phyloP scores from a whole-genome alignment of 78 protist species.

The Guillardia theta region DNA sequence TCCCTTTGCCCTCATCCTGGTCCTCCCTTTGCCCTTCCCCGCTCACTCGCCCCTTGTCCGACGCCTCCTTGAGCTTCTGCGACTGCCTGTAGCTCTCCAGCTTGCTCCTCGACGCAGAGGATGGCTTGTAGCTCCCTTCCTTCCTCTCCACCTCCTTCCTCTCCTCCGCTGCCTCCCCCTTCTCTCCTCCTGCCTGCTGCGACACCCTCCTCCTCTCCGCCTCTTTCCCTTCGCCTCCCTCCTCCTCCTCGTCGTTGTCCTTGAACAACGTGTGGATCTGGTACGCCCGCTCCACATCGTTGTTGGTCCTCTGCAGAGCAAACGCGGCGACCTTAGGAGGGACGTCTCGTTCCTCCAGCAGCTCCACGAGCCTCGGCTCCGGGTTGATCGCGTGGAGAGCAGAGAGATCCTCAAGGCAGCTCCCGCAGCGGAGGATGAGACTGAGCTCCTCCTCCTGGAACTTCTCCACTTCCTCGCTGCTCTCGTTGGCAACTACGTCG shows the following conservation, averaged over 20 bases:
- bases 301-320: not conserved
- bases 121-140: not conserved
- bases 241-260: not conserved
- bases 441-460: no score
- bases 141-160: not conserved
- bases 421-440: no score
- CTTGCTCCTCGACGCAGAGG: no score
- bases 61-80: no score
- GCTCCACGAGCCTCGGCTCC: not conserved
- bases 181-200: not conserved
- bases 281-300: not conserved
- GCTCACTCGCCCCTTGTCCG: no score
- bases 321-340: not conserved
- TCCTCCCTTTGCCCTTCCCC: no score
- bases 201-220: not conserved
- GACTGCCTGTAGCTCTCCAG: no score
- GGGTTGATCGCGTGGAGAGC: not conserved
- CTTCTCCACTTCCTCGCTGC: no score
- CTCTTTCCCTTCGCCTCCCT: not conserved
- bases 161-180: not conserved
- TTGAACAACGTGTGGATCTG: not conserved
- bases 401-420: not conserved
- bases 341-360: not conserved
- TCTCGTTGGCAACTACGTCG: no score
- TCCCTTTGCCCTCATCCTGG: no score